Conservation (phyloP, 2,329 filamentous ascomycete species). For the Phyllosticta paracitricarpa region DNA sequence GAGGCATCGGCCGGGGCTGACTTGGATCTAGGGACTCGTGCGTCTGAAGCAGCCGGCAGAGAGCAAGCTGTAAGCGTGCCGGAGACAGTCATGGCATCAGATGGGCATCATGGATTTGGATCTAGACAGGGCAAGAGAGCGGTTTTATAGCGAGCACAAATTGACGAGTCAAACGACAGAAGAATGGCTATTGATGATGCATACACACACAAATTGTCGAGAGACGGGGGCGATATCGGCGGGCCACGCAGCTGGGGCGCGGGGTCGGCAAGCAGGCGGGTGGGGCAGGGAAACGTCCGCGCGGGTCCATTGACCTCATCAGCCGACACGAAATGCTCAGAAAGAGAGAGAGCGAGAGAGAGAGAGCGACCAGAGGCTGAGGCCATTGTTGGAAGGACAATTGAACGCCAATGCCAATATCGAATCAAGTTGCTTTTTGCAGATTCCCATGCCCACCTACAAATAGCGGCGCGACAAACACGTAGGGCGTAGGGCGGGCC, state of each 20-base stretch:
- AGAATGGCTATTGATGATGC: background rate
- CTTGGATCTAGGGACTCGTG: slow-evolving; percentile 38
- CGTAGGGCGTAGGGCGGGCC: background rate
- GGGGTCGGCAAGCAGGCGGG: background rate
- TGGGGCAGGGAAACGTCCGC: background rate
- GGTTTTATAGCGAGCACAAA: background rate
- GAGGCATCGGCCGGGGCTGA: slow-evolving; percentile 12
- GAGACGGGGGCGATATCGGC: background rate
- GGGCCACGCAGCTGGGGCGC: background rate
- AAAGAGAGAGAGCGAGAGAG: background rate
- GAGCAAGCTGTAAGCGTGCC: slow-evolving; percentile 13
- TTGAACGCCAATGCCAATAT: background rate
- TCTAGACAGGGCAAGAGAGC: background rate
- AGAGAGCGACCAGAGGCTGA: background rate
- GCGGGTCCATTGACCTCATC: background rate
- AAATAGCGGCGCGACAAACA: background rate
- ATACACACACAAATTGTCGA: background rate
- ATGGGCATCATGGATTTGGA: background rate
- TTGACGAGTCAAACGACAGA: background rate
- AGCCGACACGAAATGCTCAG: background rate
- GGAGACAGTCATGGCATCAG: background rate
- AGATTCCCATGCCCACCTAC: background rate
- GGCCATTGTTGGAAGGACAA: background rate
- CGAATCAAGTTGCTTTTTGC: too few species aligned
- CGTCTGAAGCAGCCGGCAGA: slow-evolving; percentile 33